Conservation (phyloP, 139 green algal genomes). For the Chlorella sp. region DNA sequence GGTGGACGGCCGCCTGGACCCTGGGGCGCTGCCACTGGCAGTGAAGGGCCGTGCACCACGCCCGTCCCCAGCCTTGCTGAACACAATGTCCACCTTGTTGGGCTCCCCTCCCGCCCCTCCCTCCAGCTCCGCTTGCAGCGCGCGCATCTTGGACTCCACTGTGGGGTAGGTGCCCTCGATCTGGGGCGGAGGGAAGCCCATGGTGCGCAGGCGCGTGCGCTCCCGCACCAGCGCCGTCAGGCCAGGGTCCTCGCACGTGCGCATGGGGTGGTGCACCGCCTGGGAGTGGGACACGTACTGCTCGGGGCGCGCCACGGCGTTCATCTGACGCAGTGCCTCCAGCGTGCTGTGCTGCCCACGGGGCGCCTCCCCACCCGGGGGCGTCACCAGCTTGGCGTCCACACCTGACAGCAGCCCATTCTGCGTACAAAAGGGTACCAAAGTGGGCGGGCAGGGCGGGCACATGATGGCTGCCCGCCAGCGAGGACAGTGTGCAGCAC, state of each 20-base stretch:
- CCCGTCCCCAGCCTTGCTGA: background rate
- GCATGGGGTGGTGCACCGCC: constrained; percentile 15
- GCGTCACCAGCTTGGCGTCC: background rate
- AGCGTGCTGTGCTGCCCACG: constrained; percentile 1
- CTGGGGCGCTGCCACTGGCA: background rate
- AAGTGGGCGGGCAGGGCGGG: too few species aligned
- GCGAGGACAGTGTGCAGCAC: too few species aligned
- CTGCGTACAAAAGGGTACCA: too few species aligned
- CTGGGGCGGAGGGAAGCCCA: constrained; percentile 16
- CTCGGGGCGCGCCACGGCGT: constrained; percentile 11
- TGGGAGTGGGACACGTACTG: constrained; percentile 14
- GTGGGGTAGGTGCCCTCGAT: constrained; percentile 10
- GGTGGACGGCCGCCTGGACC: too few species aligned
- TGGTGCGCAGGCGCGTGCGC: constrained; percentile 15
- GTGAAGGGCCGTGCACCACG: background rate
- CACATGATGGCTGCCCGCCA: too few species aligned
- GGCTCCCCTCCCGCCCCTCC: background rate
- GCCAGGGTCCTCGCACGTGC: constrained; percentile 9
- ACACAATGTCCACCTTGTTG: background rate
- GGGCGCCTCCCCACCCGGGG: too few species aligned
- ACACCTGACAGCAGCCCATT: background rate
- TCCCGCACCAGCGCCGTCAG: constrained; percentile 7
- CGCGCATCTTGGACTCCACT: background rate
- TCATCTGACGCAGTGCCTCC: constrained; percentile 16
- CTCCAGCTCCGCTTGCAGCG: background rate